These are phyloP conservation scores for Camelina neglecta DNA, from an alignment of 345 rosid genomes.

Conservation along the genomic window DNA sequence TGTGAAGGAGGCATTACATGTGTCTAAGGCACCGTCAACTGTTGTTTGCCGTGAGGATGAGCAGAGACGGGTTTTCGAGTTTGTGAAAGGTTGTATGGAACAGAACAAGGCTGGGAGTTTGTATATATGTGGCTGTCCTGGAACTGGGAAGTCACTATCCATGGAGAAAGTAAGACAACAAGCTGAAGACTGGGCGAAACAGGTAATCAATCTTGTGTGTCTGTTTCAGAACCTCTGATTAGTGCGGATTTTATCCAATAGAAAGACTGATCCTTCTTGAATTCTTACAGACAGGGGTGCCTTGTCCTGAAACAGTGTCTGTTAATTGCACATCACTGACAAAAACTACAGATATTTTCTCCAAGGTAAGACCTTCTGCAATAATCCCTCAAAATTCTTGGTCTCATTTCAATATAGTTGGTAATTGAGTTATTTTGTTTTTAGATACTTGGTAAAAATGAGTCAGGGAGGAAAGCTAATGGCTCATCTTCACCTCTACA, in stretches of 20 bases:
- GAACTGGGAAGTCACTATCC: constrained; percentile 86
- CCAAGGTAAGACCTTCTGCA: constrained; percentile 56
- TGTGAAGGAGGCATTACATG: constrained; percentile 81
- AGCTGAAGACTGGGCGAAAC: constrained; percentile 63
- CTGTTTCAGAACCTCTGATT: background rate
- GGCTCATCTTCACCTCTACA: constrained; percentile 60
- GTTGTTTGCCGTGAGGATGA: constrained; percentile 82
- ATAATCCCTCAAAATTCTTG: too few relatives aligned
- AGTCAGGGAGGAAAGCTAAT: constrained; percentile 46
- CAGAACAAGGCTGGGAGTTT: constrained; percentile 77
- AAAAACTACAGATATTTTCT: constrained; percentile 70
- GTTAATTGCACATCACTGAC: constrained; percentile 76
- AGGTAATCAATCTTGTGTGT: constrained; percentile 48
- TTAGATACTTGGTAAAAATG: constrained; percentile 59
- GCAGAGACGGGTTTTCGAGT: constrained; percentile 65
- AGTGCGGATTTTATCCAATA: background rate
- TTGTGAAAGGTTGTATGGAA: constrained; percentile 63
- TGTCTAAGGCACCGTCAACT: constrained; percentile 66
- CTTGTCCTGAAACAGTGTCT: constrained; percentile 60
- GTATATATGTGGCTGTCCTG: constrained; percentile 84
- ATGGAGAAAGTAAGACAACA: constrained; percentile 69
- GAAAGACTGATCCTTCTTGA: background rate
- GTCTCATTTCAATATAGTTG: background rate
- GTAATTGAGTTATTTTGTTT: constrained; percentile 42
- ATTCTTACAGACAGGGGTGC: constrained; percentile 54